Conservation (phyloP, 1,284 basidiomycete genomes). For the Ustilago lituana region DNA sequence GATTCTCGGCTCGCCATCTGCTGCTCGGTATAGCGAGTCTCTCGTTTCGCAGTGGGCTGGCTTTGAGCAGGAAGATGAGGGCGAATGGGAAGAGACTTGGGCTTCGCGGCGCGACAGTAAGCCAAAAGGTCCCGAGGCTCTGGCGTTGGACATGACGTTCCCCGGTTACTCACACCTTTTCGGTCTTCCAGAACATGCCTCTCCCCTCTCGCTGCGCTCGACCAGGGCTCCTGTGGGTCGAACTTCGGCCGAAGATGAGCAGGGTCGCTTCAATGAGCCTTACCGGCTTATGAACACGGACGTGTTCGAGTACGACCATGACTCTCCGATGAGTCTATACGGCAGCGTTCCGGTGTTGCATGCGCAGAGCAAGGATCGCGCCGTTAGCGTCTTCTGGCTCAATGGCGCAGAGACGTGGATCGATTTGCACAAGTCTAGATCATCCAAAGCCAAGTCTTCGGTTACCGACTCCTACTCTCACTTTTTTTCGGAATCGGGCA, state of each 20-base stretch:
- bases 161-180: slow-evolving; percentile 88
- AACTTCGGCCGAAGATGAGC: slow-evolving; percentile 44
- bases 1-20: slow-evolving; percentile 32
- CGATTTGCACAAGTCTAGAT: slow-evolving; percentile 74
- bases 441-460: slow-evolving; percentile 13
- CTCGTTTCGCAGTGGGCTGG: slow-evolving; percentile 57
- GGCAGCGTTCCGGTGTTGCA: slow-evolving; percentile 84
- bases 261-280: slow-evolving; percentile 74
- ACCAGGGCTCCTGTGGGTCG: slow-evolving; percentile 52
- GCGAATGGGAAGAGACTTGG: slow-evolving; percentile 86
- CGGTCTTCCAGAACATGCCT: slow-evolving; percentile 96
- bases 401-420: slow-evolving; percentile 94
- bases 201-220: slow-evolving; percentile 81
- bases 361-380: slow-evolving; percentile 78
- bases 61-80: slow-evolving; percentile 73
- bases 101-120: slow-evolving; percentile 87
- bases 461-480: slow-evolving; percentile 72
- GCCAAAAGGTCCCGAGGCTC: slow-evolving; percentile 96
- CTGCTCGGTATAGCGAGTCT: slow-evolving; percentile 23
- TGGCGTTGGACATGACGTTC: slow-evolving; percentile 92
- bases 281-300: slow-evolving; percentile 96
- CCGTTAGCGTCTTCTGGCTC: slow-evolving; percentile 91
- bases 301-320: slow-evolving; percentile 94
- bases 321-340: slow-evolving; percentile 84
- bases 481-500: slow-evolving; percentile 96